phyloP scores from a whole-genome alignment of 2,329 filamentous ascomycete genomes.

The Phoma sp. region DNA sequence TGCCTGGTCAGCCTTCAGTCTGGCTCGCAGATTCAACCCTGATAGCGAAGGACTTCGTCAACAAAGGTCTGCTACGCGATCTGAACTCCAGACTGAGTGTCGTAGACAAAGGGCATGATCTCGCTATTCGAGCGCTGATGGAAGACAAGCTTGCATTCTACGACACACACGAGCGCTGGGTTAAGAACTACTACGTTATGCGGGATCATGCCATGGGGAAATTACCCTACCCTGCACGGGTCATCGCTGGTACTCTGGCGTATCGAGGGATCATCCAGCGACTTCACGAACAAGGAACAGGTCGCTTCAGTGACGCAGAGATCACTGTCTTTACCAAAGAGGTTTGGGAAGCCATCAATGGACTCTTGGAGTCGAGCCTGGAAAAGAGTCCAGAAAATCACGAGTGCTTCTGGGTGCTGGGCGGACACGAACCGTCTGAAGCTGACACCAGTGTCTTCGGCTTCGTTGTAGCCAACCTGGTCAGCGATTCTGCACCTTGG shows the following conservation, averaged over 20 bases:
- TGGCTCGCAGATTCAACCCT: slow-evolving; percentile 62
- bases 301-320: slow-evolving; percentile 61
- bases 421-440: slow-evolving; percentile 62
- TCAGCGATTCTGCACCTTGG: slow-evolving; percentile 61
- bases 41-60: slow-evolving; percentile 59
- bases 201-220: slow-evolving; percentile 58
- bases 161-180: slow-evolving; percentile 63
- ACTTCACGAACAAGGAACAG: slow-evolving; percentile 65
- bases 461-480: slow-evolving; percentile 62
- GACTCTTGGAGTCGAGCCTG: slow-evolving; percentile 51
- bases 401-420: slow-evolving; percentile 65
- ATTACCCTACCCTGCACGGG: slow-evolving; percentile 61
- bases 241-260: slow-evolving; percentile 60
- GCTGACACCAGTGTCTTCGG: slow-evolving; percentile 66
- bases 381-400: slow-evolving; percentile 34
- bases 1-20: slow-evolving; percentile 18
- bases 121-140: slow-evolving; percentile 62
- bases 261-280: slow-evolving; percentile 54
- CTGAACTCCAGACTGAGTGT: slow-evolving; percentile 57
- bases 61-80: slow-evolving; percentile 54
- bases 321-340: slow-evolving; percentile 56
- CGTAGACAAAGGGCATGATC: slow-evolving; percentile 56
- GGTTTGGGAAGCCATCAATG: slow-evolving; percentile 63
- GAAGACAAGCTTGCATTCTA: slow-evolving; percentile 70
- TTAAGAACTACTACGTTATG: slow-evolving; percentile 67